Evolutionary conservation across 2,329 filamentous ascomycete genomes (phyloP).

Genomic region (Knoxdaviesia capensis): DNA sequence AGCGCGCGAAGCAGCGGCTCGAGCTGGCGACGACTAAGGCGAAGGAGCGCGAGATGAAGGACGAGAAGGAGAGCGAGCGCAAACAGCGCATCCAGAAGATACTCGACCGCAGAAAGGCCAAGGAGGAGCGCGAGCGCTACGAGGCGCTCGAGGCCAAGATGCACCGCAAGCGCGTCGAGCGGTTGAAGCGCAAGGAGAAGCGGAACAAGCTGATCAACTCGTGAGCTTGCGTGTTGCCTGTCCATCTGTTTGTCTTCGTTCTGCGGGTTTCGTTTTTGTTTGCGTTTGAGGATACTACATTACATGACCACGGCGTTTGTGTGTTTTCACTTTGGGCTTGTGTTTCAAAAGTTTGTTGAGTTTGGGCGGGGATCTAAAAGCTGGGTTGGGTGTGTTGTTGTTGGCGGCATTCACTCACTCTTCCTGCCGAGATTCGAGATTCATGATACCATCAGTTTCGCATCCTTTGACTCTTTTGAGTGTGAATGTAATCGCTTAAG

Average conservation of each 20-base stretch:
- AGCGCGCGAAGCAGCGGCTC: constrained; percentile 51
- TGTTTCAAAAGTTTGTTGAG: too few relatives aligned
- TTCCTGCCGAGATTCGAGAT: too few relatives aligned
- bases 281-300: too few relatives aligned
- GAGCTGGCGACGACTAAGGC: constrained; percentile 63
- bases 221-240: constrained; percentile 15
- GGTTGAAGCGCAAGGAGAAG: constrained; percentile 89
- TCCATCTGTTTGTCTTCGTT: background rate
- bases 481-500: too few relatives aligned
- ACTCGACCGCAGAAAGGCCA: constrained; percentile 67
- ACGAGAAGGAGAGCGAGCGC: constrained; percentile 80
- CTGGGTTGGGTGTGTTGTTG: too few relatives aligned
- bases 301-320: too few relatives aligned
- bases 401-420: too few relatives aligned
- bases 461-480: too few relatives aligned
- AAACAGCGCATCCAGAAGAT: constrained; percentile 66
- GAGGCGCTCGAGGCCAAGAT: constrained; percentile 94
- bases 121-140: constrained; percentile 84
- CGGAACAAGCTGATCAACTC: constrained; percentile 68
- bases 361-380: too few relatives aligned
- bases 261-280: background rate
- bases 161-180: constrained; percentile 87
- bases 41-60: constrained; percentile 87
- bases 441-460: too few relatives aligned
- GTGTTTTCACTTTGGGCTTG: too few relatives aligned